phyloP scores from a whole-genome alignment of 495 filamentous ascomycete species.

The Penicillium pancosmium region DNA sequence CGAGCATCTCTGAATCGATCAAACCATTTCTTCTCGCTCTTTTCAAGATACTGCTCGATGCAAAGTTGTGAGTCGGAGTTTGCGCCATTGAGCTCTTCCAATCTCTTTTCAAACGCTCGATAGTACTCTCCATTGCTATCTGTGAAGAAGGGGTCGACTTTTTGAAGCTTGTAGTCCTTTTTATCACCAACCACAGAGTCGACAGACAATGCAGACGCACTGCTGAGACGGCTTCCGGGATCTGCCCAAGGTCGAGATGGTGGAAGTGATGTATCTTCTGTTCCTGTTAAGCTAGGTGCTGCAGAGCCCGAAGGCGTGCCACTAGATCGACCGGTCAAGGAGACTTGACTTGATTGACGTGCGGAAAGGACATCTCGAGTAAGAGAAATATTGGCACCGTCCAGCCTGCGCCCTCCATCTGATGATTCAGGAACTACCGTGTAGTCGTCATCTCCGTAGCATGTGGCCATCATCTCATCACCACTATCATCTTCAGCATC shows the following conservation, averaged over 20 bases:
- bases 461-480: slow-evolving; percentile 47
- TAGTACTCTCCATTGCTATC: slow-evolving; percentile 68
- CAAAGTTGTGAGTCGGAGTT: slow-evolving; percentile 64
- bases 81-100: slow-evolving; percentile 57
- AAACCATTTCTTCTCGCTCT: slow-evolving; percentile 74
- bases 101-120: slow-evolving; percentile 59
- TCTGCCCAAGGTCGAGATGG: slow-evolving; percentile 37
- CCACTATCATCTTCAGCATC: slow-evolving; percentile 46
- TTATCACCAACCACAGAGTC: slow-evolving; percentile 62
- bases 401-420: slow-evolving; percentile 34
- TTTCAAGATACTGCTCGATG: slow-evolving; percentile 68
- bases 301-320: slow-evolving; percentile 24
- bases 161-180: slow-evolving; percentile 66
- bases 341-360: slow-evolving; percentile 36
- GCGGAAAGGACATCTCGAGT: slow-evolving; percentile 25
- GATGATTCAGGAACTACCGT: slow-evolving; percentile 39
- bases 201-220: slow-evolving; percentile 51
- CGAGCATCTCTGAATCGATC: slow-evolving; percentile 62
- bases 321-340: slow-evolving; percentile 23
- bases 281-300: slow-evolving; percentile 43
- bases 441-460: slow-evolving; percentile 49
- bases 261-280: slow-evolving; percentile 43
- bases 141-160: slow-evolving; percentile 73
- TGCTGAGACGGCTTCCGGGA: slow-evolving; percentile 42
- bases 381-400: slow-evolving; percentile 17